Percentiles rank a stretch among this genome's conserved stretches.
Conservation (phyloP, 371 early-diverging fungal species). For the Zopfochytrium polystomum region DNA sequence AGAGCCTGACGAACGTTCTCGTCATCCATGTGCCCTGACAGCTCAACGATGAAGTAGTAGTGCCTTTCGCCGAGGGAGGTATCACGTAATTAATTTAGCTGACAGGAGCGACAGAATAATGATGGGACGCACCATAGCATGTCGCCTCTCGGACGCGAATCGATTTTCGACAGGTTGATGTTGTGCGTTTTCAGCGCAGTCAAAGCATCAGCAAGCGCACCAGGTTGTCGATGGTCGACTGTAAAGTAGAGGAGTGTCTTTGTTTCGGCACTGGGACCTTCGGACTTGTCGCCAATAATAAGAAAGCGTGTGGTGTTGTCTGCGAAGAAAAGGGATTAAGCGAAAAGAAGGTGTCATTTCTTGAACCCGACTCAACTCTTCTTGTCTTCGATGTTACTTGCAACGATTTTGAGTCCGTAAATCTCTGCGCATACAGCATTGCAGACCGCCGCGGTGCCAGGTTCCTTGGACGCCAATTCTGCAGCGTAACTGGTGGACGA, state of each 20-base stretch:
- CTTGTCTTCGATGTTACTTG: conserved; percentile 70
- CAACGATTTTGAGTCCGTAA: conserved; percentile 74
- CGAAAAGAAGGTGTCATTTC: too few species aligned
- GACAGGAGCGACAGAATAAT: not conserved
- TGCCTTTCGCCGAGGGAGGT: conserved; percentile 42
- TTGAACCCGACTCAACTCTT: conserved; percentile 32
- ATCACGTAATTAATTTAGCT: not conserved
- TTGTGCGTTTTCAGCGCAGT: conserved; percentile 75
- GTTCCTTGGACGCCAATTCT: conserved; percentile 76
- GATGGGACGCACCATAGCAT: conserved; percentile 61
- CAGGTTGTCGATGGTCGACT: conserved; percentile 81
- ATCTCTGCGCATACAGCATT: conserved; percentile 76
- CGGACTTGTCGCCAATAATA: conserved; percentile 73
- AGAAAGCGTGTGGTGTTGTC: conserved; percentile 91
- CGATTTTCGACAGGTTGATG: conserved; percentile 87
- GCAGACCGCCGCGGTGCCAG: conserved; percentile 79
- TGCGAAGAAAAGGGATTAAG: conserved; percentile 34
- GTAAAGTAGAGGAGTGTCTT: conserved; percentile 73
- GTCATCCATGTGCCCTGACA: conserved; percentile 74
- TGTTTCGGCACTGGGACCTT: conserved; percentile 69
- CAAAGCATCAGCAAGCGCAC: conserved; percentile 83
- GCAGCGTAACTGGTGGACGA: conserved; percentile 88
- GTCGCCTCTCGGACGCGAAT: conserved; percentile 80
- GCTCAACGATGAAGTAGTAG: conserved; percentile 88
- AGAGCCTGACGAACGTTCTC: conserved; percentile 58